phyloP scores from a whole-genome alignment of 1,139 yeast genomes.

The Suhomyces wounanorum region DNA sequence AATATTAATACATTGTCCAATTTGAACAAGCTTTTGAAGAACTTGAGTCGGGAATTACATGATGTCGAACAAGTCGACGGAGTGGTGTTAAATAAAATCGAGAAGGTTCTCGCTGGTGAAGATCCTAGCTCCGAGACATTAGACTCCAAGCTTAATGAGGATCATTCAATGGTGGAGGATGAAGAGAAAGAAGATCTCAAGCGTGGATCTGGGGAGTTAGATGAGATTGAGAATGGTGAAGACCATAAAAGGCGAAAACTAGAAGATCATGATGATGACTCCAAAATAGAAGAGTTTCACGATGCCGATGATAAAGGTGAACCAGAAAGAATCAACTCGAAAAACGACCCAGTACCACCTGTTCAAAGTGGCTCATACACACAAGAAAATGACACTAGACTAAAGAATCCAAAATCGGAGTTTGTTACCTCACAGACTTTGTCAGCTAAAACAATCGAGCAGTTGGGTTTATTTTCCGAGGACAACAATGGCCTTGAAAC shows the following conservation, averaged over 20 bases:
- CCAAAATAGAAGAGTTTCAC: neutral
- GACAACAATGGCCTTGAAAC: slow-evolving; percentile 54
- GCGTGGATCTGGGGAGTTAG: slow-evolving; percentile 4
- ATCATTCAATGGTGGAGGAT: slow-evolving; percentile 14
- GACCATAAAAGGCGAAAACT: slow-evolving; percentile 6
- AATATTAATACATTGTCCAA: slow-evolving; percentile 45
- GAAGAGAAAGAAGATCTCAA: slow-evolving; percentile 11
- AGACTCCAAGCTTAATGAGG: slow-evolving; percentile 16
- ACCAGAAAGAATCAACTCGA: slow-evolving; percentile 20
- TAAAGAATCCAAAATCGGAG: slow-evolving; percentile 77
- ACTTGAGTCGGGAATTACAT: slow-evolving; percentile 51
- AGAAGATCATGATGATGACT: slow-evolving; percentile 1
- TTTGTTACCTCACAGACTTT: slow-evolving; percentile 73
- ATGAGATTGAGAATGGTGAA: slow-evolving; percentile 9
- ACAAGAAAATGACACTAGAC: slow-evolving; percentile 56
- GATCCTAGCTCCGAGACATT: slow-evolving; percentile 15
- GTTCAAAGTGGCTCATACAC: slow-evolving; percentile 49
- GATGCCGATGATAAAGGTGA: slow-evolving; percentile 9
- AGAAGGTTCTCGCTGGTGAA: slow-evolving; percentile 15
- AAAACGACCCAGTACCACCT: slow-evolving; percentile 44
- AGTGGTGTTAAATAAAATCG: slow-evolving; percentile 32
- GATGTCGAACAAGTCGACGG: slow-evolving; percentile 50
- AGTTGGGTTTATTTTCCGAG: slow-evolving; percentile 68
- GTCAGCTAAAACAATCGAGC: slow-evolving; percentile 64
- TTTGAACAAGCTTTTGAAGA: slow-evolving; percentile 49